phyloP scores from a whole-genome alignment of 1,139 yeast genomes.

The Yamadazyma dushanensis region DNA sequence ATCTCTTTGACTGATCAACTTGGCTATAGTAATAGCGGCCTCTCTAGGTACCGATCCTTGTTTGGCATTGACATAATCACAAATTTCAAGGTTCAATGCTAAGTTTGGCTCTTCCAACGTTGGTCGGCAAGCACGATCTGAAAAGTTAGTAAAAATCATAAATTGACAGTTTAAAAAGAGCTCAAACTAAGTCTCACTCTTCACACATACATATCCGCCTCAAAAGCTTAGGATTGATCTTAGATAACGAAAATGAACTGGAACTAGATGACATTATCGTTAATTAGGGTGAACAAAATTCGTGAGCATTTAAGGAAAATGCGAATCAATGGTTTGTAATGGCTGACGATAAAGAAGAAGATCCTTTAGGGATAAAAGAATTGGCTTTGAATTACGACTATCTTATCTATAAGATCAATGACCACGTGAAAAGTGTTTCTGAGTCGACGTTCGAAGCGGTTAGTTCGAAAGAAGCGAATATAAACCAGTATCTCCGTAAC shows the following conservation, averaged over 20 bases:
- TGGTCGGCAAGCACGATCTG: conserved; percentile 87
- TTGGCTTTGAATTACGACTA: conserved; percentile 65
- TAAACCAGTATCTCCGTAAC: conserved; percentile 32
- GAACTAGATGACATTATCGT: conserved; percentile 22
- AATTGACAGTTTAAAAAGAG: too few relatives aligned
- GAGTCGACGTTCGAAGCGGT: conserved; percentile 37
- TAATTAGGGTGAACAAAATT: conserved; percentile 3
- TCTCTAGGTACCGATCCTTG: conserved; percentile 91
- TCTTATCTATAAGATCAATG: conserved; percentile 58
- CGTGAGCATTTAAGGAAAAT: conserved; percentile 1
- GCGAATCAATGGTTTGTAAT: not conserved
- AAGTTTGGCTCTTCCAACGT: conserved; percentile 84
- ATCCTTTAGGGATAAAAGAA: conserved; percentile 62
- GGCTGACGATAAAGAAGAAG: conserved; percentile 22
- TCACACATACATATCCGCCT: conserved; percentile 63
- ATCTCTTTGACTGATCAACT: conserved; percentile 77
- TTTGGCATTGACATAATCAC: conserved; percentile 89
- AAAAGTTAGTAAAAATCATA: conserved; percentile 10
- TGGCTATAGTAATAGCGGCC: conserved; percentile 89
- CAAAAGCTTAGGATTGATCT: conserved; percentile 57
- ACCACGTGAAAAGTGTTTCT: conserved; percentile 43
- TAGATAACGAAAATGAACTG: conserved; percentile 40
- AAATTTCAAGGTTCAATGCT: conserved; percentile 84
- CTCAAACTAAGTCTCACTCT: too few relatives aligned
- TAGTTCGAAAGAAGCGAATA: conserved; percentile 26